Percentiles rank a stretch among this genome's conserved stretches.
These are phyloP conservation scores for Lactifluus hygrophoroides DNA, from an alignment of 768 basidiomycete genomes.

Conservation along the genomic window DNA sequence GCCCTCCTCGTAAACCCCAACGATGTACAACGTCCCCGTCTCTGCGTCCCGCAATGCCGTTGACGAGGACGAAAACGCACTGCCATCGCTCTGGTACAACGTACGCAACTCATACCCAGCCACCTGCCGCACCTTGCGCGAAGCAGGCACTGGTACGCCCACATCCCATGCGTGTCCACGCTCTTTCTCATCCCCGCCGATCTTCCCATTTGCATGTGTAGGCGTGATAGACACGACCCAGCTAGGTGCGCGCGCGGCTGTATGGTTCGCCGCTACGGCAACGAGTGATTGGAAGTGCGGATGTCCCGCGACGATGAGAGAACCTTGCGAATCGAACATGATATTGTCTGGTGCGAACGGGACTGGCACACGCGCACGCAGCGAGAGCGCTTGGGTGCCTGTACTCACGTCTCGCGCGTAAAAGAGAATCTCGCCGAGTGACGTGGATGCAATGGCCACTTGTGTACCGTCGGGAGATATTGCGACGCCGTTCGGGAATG, in stretches of 20 bases:
- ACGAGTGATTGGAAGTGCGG: constrained; percentile 50
- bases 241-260: constrained; percentile 38
- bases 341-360: constrained; percentile 63
- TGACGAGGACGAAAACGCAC: constrained; percentile 44
- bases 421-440: constrained; percentile 38
- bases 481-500: constrained; percentile 66
- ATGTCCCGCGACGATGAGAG: constrained; percentile 56
- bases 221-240: constrained; percentile 47
- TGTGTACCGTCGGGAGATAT: constrained; percentile 40
- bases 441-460: constrained; percentile 51
- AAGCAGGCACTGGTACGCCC: constrained; percentile 42
- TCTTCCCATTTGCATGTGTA: constrained; percentile 15
- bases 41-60: constrained; percentile 44
- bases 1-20: constrained; percentile 52
- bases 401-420: constrained; percentile 42
- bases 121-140: constrained; percentile 31
- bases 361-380: constrained; percentile 33
- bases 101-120: constrained; percentile 42
- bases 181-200: not conserved
- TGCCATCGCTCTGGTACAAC: constrained; percentile 69
- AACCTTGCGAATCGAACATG: constrained; percentile 38
- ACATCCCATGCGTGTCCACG: constrained; percentile 29
- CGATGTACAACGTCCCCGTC: constrained; percentile 42
- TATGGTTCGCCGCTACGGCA: constrained; percentile 37
- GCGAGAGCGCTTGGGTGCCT: constrained; percentile 37